These are phyloP conservation scores for Pichia inconspicua DNA, from an alignment of 1,139 yeast genomes.

Conservation along the genomic window DNA sequence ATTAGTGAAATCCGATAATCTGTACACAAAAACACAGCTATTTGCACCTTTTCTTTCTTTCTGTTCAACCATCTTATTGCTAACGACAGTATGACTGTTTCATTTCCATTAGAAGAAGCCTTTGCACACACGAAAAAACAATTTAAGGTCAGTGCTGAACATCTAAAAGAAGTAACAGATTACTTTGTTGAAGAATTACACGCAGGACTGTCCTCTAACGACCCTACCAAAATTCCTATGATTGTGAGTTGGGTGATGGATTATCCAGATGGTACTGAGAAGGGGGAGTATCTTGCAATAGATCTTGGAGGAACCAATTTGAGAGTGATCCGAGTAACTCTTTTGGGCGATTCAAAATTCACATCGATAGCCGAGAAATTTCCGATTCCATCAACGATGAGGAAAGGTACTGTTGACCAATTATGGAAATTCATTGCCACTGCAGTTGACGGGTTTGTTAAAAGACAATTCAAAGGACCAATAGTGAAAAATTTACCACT, in stretches of 20 bases:
- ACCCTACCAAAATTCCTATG: slow-evolving; percentile 90
- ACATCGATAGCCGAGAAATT: slow-evolving; percentile 80
- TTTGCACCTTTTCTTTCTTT: background rate
- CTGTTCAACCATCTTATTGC: background rate
- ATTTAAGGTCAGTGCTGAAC: slow-evolving; percentile 55
- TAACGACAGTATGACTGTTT: background rate
- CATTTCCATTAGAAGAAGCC: slow-evolving; percentile 9
- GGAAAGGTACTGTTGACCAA: slow-evolving; percentile 67
- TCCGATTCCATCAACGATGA: slow-evolving; percentile 62
- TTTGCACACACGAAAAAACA: slow-evolving; percentile 46
- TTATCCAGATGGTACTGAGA: slow-evolving; percentile 85
- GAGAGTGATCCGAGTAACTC: slow-evolving; percentile 77
- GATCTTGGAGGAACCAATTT: slow-evolving; percentile 95
- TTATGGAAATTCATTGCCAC: slow-evolving; percentile 84
- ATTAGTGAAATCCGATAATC: background rate
- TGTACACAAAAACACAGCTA: background rate
- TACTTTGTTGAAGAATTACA: slow-evolving; percentile 69
- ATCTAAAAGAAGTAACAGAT: slow-evolving; percentile 55
- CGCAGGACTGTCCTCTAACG: slow-evolving; percentile 58
- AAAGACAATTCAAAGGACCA: slow-evolving; percentile 49
- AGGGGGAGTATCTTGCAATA: slow-evolving; percentile 83
- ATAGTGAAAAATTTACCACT: slow-evolving; percentile 46
- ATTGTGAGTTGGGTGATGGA: slow-evolving; percentile 95
- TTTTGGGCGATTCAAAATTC: slow-evolving; percentile 72
- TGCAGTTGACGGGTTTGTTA: slow-evolving; percentile 57